phyloP scores from a whole-genome alignment of 2,329 filamentous ascomycete species.

The Epichloe glyceriae region DNA sequence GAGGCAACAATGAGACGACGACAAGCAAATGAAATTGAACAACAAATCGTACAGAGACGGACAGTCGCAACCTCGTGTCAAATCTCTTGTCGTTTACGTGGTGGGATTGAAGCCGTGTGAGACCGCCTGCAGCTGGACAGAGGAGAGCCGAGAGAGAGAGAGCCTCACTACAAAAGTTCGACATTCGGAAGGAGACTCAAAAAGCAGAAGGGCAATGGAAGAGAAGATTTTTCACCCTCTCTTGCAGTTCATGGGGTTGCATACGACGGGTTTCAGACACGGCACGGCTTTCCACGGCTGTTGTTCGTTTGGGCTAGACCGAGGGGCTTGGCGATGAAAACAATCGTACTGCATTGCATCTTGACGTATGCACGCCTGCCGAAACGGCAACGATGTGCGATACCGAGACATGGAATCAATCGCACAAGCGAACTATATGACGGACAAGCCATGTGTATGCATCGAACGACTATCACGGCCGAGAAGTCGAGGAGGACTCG shows the following conservation, averaged over 20 bases:
- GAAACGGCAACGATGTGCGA: background rate
- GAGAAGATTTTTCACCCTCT: background rate
- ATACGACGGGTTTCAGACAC: background rate
- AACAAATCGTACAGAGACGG: background rate
- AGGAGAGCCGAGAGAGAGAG: no score
- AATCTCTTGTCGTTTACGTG: background rate
- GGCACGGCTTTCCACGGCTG: slow-evolving; percentile 4
- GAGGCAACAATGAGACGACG: background rate
- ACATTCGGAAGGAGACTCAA: background rate
- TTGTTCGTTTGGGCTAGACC: background rate
- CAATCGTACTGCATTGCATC: background rate
- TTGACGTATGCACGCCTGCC: background rate
- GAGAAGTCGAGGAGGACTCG: background rate
- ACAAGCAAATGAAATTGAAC: background rate
- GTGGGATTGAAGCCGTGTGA: no score
- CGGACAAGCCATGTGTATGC: background rate
- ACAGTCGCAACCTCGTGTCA: background rate
- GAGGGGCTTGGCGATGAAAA: background rate
- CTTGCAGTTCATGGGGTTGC: background rate
- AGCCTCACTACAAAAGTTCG: background rate
- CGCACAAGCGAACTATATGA: background rate
- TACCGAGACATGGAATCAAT: background rate
- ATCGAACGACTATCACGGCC: background rate
- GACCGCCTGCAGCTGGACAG: background rate
- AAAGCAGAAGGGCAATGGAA: background rate